These are phyloP conservation scores for Saccharomycopsis microspora DNA, from an alignment of 805 yeast species.

Conservation along the genomic window DNA sequence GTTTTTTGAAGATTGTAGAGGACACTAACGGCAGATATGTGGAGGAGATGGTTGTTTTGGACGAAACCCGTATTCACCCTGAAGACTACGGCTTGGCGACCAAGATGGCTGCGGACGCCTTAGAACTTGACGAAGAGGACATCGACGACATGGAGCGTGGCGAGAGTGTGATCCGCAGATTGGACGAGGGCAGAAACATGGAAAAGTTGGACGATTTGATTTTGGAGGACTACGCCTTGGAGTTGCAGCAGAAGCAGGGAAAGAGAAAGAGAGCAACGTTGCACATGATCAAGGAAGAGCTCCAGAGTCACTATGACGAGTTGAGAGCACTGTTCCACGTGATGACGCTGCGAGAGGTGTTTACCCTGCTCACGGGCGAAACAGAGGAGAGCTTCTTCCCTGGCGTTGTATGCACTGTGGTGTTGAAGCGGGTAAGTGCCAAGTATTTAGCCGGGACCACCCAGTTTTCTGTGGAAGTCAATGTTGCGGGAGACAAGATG, in stretches of 20 bases:
- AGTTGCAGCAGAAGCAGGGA: slow-evolving; percentile 62
- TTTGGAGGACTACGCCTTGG: slow-evolving; percentile 85
- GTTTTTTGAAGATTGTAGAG: slow-evolving; percentile 72
- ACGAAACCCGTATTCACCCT: slow-evolving; percentile 94
- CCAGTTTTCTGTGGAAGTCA: slow-evolving; percentile 57
- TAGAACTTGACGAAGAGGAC: slow-evolving; percentile 92
- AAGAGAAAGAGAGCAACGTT: slow-evolving; percentile 69
- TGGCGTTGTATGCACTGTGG: slow-evolving; percentile 69
- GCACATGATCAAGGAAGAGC: slow-evolving; percentile 76
- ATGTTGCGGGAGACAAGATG: slow-evolving; percentile 35
- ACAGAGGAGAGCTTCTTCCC: slow-evolving; percentile 52
- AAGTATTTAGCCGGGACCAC: slow-evolving; percentile 30
- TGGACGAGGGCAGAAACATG: slow-evolving; percentile 60
- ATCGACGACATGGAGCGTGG: slow-evolving; percentile 64
- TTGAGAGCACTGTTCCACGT: slow-evolving; percentile 61
- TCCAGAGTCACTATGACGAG: slow-evolving; percentile 82
- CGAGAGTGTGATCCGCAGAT: slow-evolving; percentile 70
- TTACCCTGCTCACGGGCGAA: slow-evolving; percentile 86
- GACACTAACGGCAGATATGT: slow-evolving; percentile 26
- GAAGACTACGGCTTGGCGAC: slow-evolving; percentile 94
- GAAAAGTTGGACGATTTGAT: slow-evolving; percentile 75
- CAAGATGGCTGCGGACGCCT: slow-evolving; percentile 96
- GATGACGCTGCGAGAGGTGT: slow-evolving; percentile 60
- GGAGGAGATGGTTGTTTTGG: slow-evolving; percentile 69
- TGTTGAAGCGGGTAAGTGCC: slow-evolving; percentile 49